Conservation (phyloP, 2,329 filamentous ascomycete species). For the Bretziella fagacearum region DNA sequence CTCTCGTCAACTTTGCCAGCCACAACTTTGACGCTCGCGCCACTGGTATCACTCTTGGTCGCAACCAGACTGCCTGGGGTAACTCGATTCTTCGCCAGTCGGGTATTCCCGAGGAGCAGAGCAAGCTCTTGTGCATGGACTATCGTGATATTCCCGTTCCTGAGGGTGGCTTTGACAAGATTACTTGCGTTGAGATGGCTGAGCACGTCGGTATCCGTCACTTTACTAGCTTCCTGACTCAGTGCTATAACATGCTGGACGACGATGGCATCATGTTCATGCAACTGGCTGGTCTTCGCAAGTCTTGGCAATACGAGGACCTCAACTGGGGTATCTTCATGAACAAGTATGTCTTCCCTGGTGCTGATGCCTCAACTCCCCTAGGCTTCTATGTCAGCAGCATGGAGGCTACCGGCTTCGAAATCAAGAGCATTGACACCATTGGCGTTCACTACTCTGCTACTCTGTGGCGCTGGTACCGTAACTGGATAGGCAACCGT, state of each 20-base stretch:
- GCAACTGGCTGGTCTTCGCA: conserved; percentile 85
- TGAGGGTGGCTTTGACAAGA: conserved; percentile 52
- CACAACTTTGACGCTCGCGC: conserved; percentile 76
- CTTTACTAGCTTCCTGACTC: conserved; percentile 61
- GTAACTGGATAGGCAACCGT: conserved; percentile 90
- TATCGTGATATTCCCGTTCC: conserved; percentile 70
- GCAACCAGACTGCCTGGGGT: conserved; percentile 94
- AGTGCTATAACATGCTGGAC: conserved; percentile 89
- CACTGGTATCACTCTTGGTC: conserved; percentile 83
- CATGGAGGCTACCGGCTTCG: conserved; percentile 63
- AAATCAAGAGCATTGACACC: conserved; percentile 82
- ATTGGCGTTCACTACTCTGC: conserved; percentile 94
- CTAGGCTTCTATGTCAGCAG: conserved; percentile 73
- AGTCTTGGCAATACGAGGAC: conserved; percentile 95
- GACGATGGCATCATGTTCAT: conserved; percentile 94
- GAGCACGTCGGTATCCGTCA: conserved; percentile 95
- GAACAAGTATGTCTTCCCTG: conserved; percentile 99
- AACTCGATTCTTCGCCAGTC: conserved; percentile 73
- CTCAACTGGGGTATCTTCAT: conserved; percentile 97
- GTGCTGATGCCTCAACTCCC: conserved; percentile 86
- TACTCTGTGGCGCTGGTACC: conserved; percentile 95
- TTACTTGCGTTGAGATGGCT: conserved; percentile 95
- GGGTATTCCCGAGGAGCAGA: conserved; percentile 73
- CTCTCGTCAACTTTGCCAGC: conserved; percentile 80
- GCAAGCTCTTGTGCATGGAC: conserved; percentile 85